Conservation (phyloP, 2,329 filamentous ascomycete genomes). For the Neofusicoccum umdonicola region DNA sequence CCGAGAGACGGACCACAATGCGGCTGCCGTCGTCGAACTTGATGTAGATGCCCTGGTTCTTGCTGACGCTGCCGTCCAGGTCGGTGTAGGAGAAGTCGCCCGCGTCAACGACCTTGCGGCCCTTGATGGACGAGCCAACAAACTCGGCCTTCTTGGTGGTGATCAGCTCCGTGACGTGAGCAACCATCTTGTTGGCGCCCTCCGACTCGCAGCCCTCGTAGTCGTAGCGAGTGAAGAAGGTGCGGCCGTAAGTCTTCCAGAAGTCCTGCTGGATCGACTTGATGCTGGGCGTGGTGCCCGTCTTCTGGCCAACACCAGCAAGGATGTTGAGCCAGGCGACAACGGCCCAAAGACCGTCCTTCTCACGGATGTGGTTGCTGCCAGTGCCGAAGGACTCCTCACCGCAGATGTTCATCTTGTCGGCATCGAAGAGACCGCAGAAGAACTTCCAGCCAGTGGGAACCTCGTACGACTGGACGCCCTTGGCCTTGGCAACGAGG, state of each 20-base stretch:
- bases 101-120: slow-evolving; percentile 81
- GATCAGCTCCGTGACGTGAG: slow-evolving; percentile 75
- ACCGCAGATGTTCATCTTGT: slow-evolving; percentile 97
- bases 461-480: slow-evolving; percentile 89
- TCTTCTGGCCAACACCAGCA: slow-evolving; percentile 82
- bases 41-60: slow-evolving; percentile 93
- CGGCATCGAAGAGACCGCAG: slow-evolving; percentile 88
- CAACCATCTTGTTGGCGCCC: slow-evolving; percentile 86
- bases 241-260: slow-evolving; percentile 93
- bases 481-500: slow-evolving; percentile 91
- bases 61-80: slow-evolving; percentile 92
- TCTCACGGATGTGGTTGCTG: slow-evolving; percentile 98
- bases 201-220: slow-evolving; percentile 94
- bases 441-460: slow-evolving; percentile 99
- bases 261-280: slow-evolving; percentile 95
- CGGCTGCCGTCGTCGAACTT: slow-evolving; percentile 93
- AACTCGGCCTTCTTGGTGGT: slow-evolving; percentile 68
- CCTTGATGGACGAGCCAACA: slow-evolving; percentile 76
- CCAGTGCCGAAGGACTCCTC: slow-evolving; percentile 98
- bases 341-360: slow-evolving; percentile 96
- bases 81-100: slow-evolving; percentile 99
- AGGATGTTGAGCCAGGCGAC: slow-evolving; percentile 99
- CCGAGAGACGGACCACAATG: slow-evolving; percentile 91
- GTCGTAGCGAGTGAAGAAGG: slow-evolving; percentile 98
- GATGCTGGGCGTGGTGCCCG: slow-evolving; percentile 82